Base-by-base conservation (phyloP, 1,139 yeast genomes). In the Magnusiomyces paraingens region DNA sequence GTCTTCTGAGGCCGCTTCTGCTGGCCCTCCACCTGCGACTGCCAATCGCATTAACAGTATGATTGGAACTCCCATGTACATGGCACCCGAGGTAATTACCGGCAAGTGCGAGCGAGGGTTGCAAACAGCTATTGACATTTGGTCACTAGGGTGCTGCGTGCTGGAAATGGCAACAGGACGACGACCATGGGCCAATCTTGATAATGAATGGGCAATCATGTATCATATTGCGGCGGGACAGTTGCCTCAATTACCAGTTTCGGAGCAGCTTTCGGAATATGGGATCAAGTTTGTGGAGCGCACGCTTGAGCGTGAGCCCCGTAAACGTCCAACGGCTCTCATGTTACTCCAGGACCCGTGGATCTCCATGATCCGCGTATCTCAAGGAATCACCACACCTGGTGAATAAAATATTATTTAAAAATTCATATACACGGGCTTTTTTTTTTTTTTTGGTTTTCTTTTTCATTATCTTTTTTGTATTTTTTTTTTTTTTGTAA, bases 41-140 rank as follows among this genome's bases (percentile, higher is more conserved):
- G 10, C 49, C 12, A 18, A 78, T 55, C 63, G 73, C 58, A 64
- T 75, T 52, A 70, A 75, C 58, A 71, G 74, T 44, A 82, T 91
- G 83, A 88, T 95, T 0, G 99, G 99, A 51, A 93, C 99, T 0
- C 99, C 99, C 17, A 93, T 93, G 98, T 93, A 93, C 70, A 93
- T 93, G 99, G 88, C 98, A 0, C 99, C 99, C 0, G 99, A 93
- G 66, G 90, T 89, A 0, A 90, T 93, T 55, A 87, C 95, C 1
- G 97, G 97, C 1, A 75, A 83, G 2, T 47, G 50, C 26, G 73
- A 78, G 2, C 71, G 79, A 2, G 86, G 84, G 43, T 78, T 80
- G 55, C 83, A 79, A 62, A 95, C 95, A 1, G 83, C 85, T 8
- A 83, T 84, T 43, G 78, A 74, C 60, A 68, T 78, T 64, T 69